These are phyloP conservation scores for Phytophthora quininea DNA, from an alignment of 352 stramenopile species.

Conservation along the genomic window DNA sequence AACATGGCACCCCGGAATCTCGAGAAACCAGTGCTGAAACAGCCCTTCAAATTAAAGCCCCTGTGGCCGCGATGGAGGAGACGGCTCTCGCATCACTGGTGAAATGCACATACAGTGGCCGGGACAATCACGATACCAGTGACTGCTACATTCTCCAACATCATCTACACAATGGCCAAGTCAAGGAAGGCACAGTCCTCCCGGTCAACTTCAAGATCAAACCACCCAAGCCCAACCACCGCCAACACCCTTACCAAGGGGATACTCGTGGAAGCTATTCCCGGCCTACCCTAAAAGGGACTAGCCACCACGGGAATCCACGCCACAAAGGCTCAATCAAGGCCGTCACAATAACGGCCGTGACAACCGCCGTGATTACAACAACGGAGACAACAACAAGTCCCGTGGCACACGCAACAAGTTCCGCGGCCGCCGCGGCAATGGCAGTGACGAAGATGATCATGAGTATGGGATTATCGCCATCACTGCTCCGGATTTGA, in stretches of 20 bases:
- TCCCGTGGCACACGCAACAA: constrained; percentile 4
- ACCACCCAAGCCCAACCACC: not conserved
- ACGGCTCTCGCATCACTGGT: constrained; percentile 2
- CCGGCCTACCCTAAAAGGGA: not conserved
- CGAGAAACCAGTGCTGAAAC: constrained; percentile 8
- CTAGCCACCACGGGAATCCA: not conserved
- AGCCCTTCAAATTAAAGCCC: not conserved
- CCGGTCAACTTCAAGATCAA: constrained; percentile 22
- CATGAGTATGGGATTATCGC: constrained; percentile 16
- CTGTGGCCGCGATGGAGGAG: not conserved
- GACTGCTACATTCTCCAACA: constrained; percentile 22
- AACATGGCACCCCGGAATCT: constrained; percentile 16
- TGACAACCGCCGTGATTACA: not conserved
- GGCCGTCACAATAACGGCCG: not conserved
- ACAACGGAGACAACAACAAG: not conserved
- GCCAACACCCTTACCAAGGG: constrained; percentile 6
- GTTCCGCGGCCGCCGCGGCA: constrained; percentile 3
- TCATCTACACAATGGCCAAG: constrained; percentile 5
- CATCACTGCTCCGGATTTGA: constrained; percentile 11
- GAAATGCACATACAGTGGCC: constrained; percentile 15
- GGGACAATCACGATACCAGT: constrained; percentile 13
- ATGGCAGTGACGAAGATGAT: not conserved
- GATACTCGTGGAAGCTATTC: constrained; percentile 6
- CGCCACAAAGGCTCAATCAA: too few relatives aligned
- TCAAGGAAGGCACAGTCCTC: constrained; percentile 22